A percentile compares a stretch with the other conserved stretches of the same genome.
Conservation (phyloP, 2,329 filamentous ascomycete genomes). For the Aspergillus chevalieri region DNA sequence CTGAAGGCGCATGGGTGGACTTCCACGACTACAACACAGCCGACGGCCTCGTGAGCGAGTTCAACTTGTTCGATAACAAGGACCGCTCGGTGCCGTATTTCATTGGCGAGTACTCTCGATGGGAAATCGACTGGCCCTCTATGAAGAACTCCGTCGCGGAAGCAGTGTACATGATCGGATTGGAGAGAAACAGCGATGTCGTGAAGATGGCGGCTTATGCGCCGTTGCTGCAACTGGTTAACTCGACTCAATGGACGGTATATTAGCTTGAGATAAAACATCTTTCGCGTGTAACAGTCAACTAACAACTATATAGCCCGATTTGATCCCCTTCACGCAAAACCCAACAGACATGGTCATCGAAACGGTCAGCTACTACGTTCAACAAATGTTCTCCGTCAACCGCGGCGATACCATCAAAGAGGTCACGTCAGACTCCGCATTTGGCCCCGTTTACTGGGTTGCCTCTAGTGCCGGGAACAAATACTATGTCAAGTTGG, state of each 20-base stretch:
- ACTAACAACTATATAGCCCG: conserved; percentile 11
- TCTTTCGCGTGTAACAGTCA: no score
- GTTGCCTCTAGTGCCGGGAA: conserved; percentile 15
- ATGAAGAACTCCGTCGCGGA: conserved; percentile 52
- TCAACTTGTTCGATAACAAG: conserved; percentile 49
- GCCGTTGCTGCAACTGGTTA: conserved; percentile 22
- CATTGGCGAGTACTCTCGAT: conserved; percentile 21
- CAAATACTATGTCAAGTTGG: conserved; percentile 18
- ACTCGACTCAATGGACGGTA: conserved; percentile 25
- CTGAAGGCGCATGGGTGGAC: conserved; percentile 37
- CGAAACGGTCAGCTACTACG: conserved; percentile 22
- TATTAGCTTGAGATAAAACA: neutral
- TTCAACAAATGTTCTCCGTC: conserved; percentile 22
- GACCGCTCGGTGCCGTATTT: conserved; percentile 24
- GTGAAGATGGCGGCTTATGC: conserved; percentile 27
- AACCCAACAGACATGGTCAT: conserved; percentile 11
- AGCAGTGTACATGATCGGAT: conserved; percentile 56
- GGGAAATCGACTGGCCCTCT: conserved; percentile 11
- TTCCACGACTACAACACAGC: conserved; percentile 49
- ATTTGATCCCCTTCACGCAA: conserved; percentile 20
- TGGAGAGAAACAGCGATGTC: conserved; percentile 25
- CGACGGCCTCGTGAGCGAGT: conserved; percentile 44
- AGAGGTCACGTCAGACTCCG: conserved; percentile 13
- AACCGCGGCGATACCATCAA: conserved; percentile 19
- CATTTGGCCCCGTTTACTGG: conserved; percentile 25